Conservation (phyloP, 2,329 filamentous ascomycete species). For the Madurella mycetomatis region DNA sequence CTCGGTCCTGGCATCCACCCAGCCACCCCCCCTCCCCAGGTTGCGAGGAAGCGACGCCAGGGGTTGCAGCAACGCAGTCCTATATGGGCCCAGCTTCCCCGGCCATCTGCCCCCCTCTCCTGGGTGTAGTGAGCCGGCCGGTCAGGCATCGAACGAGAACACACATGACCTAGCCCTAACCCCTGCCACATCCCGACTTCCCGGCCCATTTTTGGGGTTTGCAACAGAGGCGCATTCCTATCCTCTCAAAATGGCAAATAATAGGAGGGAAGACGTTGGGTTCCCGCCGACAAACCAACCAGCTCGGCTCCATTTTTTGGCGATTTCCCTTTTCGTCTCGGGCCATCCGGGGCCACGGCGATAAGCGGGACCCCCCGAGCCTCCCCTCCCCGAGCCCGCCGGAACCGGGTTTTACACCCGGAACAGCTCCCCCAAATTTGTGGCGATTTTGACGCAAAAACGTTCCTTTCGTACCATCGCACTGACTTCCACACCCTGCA, state of each 20-base stretch:
- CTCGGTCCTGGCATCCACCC: neutral
- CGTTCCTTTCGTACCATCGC: no score
- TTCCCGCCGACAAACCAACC: neutral
- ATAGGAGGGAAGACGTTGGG: no score
- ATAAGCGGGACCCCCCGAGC: neutral
- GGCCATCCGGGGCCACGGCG: neutral
- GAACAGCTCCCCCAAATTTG: neutral
- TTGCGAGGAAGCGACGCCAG: neutral
- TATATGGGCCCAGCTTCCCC: neutral
- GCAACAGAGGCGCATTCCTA: no score
- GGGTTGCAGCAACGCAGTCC: neutral
- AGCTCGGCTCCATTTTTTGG: neutral
- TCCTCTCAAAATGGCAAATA: no score
- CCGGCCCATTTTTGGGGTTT: no score
- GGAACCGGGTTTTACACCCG: neutral
- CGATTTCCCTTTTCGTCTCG: neutral
- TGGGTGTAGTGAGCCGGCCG: neutral
- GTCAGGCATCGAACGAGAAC: no score
- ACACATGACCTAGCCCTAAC: no score
- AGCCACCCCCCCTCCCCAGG: neutral
- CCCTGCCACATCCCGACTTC: no score
- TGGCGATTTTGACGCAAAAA: no score
- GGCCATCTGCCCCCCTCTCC: neutral
- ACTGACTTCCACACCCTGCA: no score
- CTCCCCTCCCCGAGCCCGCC: no score